phyloP scores from a whole-genome alignment of 1,139 yeast species.

The Candida sanyaensis region DNA sequence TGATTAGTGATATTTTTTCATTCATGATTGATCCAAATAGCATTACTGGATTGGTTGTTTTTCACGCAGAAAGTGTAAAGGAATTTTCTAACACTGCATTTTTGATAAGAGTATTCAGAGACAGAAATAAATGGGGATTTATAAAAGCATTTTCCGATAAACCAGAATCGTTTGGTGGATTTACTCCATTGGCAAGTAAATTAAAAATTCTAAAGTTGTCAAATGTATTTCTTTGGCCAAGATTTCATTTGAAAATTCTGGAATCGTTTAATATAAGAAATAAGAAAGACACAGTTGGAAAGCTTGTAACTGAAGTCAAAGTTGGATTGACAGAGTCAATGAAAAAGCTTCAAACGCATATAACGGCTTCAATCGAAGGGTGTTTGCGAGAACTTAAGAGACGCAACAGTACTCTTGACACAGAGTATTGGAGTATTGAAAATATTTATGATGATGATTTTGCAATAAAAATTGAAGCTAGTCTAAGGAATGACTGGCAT shows the following conservation, averaged over 20 bases:
- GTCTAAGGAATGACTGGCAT: slow-evolving; percentile 86
- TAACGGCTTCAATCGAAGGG: slow-evolving; percentile 76
- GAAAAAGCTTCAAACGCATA: slow-evolving; percentile 79
- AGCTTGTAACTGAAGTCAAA: slow-evolving; percentile 73
- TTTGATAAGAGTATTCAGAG: slow-evolving; percentile 70
- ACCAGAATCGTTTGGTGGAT: slow-evolving; percentile 78
- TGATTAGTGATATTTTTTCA: slow-evolving; percentile 82
- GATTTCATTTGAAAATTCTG: slow-evolving; percentile 85
- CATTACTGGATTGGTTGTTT: slow-evolving; percentile 78
- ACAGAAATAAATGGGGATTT: slow-evolving; percentile 81
- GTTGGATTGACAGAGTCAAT: slow-evolving; percentile 71
- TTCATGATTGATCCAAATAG: slow-evolving; percentile 64
- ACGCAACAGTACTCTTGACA: slow-evolving; percentile 63
- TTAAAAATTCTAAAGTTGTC: slow-evolving; percentile 64
- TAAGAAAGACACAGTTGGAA: slow-evolving; percentile 24
- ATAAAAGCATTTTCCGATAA: slow-evolving; percentile 86
- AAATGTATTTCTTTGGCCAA: slow-evolving; percentile 82
- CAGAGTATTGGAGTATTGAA: slow-evolving; percentile 83
- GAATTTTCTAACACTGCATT: slow-evolving; percentile 86
- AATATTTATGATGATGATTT: slow-evolving; percentile 70
- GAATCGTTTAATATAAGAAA: slow-evolving; percentile 55
- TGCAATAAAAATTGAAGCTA: slow-evolving; percentile 58
- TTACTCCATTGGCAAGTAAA: slow-evolving; percentile 72
- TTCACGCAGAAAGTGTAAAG: slow-evolving; percentile 75
- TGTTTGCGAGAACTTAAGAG: slow-evolving; percentile 77